Conservation (phyloP, 2,329 filamentous ascomycete genomes). For the Pestalotiopsis sp. region DNA sequence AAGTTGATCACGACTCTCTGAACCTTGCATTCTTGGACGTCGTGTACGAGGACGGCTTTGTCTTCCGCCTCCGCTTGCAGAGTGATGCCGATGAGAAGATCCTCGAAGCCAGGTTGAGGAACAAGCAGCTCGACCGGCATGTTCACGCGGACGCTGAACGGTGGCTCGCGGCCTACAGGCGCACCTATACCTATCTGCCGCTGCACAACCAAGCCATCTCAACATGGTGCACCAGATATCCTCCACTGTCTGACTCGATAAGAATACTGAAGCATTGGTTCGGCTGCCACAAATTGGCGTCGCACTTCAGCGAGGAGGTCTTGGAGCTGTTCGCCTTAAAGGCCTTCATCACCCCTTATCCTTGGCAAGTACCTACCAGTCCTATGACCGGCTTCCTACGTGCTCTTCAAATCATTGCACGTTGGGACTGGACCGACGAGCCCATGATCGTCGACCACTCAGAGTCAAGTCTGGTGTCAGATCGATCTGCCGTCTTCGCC, state of each 20-base stretch:
- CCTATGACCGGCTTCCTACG: conserved; percentile 80
- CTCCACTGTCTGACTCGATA: conserved; percentile 79
- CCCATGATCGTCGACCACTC: conserved; percentile 81
- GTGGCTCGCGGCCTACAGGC: conserved; percentile 72
- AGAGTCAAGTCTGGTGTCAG: conserved; percentile 62
- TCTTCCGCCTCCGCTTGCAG: conserved; percentile 85
- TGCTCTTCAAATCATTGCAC: conserved; percentile 76
- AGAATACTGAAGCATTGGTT: conserved; percentile 92
- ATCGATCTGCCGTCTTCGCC: conserved; percentile 66
- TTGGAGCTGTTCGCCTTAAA: conserved; percentile 82
- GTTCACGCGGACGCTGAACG: conserved; percentile 70
- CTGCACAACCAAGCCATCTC: conserved; percentile 82
- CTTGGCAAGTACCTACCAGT: conserved; percentile 79
- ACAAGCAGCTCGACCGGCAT: conserved; percentile 68
- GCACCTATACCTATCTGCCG: conserved; percentile 72
- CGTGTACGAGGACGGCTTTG: conserved; percentile 68
- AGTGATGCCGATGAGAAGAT: conserved; percentile 85
- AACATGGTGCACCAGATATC: conserved; percentile 79
- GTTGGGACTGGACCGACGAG: conserved; percentile 90
- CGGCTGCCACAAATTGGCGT: conserved; percentile 75
- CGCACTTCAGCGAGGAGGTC: conserved; percentile 77
- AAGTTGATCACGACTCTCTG: conserved; percentile 66
- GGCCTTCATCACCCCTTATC: conserved; percentile 79
- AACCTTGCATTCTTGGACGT: conserved; percentile 87
- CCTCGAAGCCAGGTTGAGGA: conserved; percentile 76